phyloP scores from a whole-genome alignment of 2,329 filamentous ascomycete species.

The Ascochyta fabae region DNA sequence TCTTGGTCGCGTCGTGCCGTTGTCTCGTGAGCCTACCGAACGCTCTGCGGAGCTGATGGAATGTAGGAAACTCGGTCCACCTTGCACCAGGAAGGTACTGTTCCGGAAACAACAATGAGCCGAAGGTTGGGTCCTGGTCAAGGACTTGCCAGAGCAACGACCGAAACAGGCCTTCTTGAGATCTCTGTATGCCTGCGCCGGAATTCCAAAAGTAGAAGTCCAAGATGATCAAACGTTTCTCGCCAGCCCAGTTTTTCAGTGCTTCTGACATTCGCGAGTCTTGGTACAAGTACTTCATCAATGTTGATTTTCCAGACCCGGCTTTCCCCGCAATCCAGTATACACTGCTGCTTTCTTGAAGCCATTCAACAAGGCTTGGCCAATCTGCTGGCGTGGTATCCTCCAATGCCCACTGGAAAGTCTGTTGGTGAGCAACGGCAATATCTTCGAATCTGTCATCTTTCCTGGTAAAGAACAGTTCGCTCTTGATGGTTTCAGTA shows the following conservation, averaged over 20 bases:
- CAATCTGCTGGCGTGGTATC: no score
- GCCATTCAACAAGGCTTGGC: no score
- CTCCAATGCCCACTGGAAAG: no score
- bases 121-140: neutral
- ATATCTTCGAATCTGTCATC: no score
- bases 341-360: conserved; percentile 29
- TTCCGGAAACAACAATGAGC: neutral
- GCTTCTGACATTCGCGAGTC: conserved; percentile 9
- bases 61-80: no score
- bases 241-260: conserved; percentile 27
- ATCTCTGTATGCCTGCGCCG: conserved; percentile 30
- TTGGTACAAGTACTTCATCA: conserved; percentile 39
- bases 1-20: no score
- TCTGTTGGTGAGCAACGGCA: no score
- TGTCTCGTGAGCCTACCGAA: no score
- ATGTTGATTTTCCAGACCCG: conserved; percentile 43
- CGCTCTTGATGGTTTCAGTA: no score
- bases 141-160: conserved; percentile 28
- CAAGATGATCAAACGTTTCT: conserved; percentile 12
- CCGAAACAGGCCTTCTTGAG: conserved; percentile 29
- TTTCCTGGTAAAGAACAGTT: no score
- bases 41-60: no score
- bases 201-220: conserved; percentile 41
- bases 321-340: conserved; percentile 45
- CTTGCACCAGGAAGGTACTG: neutral